Conservation (phyloP, 2,329 filamentous ascomycete species). For the Camptophora hylomeconis region DNA sequence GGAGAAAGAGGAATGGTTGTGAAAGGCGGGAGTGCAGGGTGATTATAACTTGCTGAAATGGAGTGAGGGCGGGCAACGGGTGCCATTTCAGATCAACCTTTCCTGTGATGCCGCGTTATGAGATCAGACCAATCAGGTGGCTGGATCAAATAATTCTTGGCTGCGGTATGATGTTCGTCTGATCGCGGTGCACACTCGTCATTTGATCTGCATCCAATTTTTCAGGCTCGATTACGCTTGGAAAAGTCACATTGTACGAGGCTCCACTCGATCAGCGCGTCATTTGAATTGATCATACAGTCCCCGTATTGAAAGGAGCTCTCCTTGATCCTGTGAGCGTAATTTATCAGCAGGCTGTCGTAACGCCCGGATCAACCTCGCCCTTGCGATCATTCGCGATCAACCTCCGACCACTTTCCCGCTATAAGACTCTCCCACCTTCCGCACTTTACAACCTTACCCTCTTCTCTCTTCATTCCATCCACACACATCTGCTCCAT, state of each 20-base stretch:
- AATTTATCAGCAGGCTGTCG: too few relatives aligned
- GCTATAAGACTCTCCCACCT: conserved; percentile 32
- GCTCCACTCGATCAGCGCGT: too few relatives aligned
- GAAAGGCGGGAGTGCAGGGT: conserved; percentile 22
- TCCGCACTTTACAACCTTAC: conserved; percentile 26
- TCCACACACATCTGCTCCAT: conserved; percentile 24
- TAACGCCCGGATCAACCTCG: conserved; percentile 14
- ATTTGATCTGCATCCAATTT: too few relatives aligned
- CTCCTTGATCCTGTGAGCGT: too few relatives aligned
- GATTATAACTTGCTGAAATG: conserved; percentile 31
- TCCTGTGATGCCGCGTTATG: conserved; percentile 26
- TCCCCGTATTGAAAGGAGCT: too few relatives aligned
- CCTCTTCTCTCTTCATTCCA: conserved; percentile 22
- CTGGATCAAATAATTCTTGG: conserved; percentile 4
- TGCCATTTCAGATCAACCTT: conserved; percentile 33
- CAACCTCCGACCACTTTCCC: conserved; percentile 26
- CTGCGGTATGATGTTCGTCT: too few relatives aligned
- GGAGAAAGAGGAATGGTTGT: conserved; percentile 20
- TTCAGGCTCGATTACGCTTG: too few relatives aligned
- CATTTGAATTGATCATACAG: too few relatives aligned
- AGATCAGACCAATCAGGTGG: conserved; percentile 13
- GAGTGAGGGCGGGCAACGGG: conserved; percentile 30
- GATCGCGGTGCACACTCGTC: too few relatives aligned
- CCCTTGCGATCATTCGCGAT: conserved; percentile 19
- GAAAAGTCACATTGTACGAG: too few relatives aligned